Base-by-base conservation (phyloP, 148 eudicot genomes). In the Chenopodium berlandieri region DNA sequence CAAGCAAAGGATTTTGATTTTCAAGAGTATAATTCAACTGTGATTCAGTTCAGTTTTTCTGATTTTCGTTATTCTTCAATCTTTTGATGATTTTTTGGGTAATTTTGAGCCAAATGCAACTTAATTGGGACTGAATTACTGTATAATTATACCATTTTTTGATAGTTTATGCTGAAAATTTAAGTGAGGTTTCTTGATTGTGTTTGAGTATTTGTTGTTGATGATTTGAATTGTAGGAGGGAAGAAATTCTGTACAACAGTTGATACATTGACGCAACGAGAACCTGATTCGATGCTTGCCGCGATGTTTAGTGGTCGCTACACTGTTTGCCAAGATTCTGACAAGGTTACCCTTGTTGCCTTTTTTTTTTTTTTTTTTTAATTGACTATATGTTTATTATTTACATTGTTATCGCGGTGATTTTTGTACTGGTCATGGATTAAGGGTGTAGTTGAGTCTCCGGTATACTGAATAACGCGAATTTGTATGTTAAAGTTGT, bases 261-360 rank as follows among this genome's bases (percentile, higher is more conserved):
- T 91, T 83, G 97, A 91, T 87, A 93, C 98, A 46, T 88, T 95
- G 86, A 91, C 94, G 54, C 92, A 90, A 19, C 88, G 97, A 1
- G 98, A 95, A 81, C 98, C 98, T 71, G 92, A 95, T 83, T 95
- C 98, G 47, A 95, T 95, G 98, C 97, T 95, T 25, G 96, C 98
- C 17, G 98, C 98, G 4, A 95, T 95, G 97, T 95, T 95, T 86
- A 95, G 98, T 78, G 98, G 98, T 78, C 97, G 98, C 73, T 97
- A 95, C 84, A 86, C 96, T 68, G 68, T 95, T 77, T 88, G 87
- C 78, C 88, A 86, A 58, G 94, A 93, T 77, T 81, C 92, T 50
- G 89, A 89, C 66, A 92, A 94, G 97, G 98, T 93, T 71, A 2
- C 73, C 71, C 64, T 27, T 7, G 48, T 31, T 40, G 7, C 56